phyloP scores from a whole-genome alignment of 2,329 filamentous ascomycete genomes.

The Beauveria sp. region DNA sequence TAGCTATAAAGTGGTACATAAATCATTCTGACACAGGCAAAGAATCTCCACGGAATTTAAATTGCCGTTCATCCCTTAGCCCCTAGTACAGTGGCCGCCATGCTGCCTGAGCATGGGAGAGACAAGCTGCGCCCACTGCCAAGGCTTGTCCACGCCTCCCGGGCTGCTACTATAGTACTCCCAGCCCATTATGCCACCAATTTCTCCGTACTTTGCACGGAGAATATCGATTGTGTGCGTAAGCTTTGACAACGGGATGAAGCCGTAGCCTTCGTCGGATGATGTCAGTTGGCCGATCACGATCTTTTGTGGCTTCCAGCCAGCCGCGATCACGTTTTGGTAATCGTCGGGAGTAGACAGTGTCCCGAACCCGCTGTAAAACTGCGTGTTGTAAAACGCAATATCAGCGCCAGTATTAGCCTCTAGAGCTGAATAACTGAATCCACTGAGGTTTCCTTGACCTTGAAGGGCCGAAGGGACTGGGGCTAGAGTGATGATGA shows the following conservation, averaged over 20 bases:
- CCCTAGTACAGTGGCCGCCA: background rate
- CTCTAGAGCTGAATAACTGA: constrained; percentile 67
- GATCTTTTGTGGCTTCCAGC: constrained; percentile 63
- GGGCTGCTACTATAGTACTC: constrained; percentile 77
- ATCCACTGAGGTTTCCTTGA: constrained; percentile 62
- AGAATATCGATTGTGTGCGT: constrained; percentile 32
- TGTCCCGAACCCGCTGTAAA: constrained; percentile 78
- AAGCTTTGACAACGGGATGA: constrained; percentile 36
- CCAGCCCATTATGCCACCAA: constrained; percentile 86
- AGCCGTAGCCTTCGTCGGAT: constrained; percentile 53
- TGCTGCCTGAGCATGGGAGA: background rate
- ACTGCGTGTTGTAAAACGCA: constrained; percentile 78
- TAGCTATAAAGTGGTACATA: background rate
- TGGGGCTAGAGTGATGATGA: constrained; percentile 71
- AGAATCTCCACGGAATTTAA: background rate
- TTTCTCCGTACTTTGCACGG: constrained; percentile 46
- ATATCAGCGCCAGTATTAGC: constrained; percentile 53
- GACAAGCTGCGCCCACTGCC: constrained; percentile 61
- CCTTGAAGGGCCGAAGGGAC: constrained; percentile 62
- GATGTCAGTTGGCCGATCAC: constrained; percentile 74
- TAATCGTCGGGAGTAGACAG: constrained; percentile 34
- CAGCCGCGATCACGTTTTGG: constrained; percentile 41
- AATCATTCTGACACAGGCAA: too few relatives aligned
- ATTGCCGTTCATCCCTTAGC: background rate
- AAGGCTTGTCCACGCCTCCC: constrained; percentile 50